Base-by-base conservation (phyloP, 805 yeast genomes). In the Pichia sporocuriosa region DNA sequence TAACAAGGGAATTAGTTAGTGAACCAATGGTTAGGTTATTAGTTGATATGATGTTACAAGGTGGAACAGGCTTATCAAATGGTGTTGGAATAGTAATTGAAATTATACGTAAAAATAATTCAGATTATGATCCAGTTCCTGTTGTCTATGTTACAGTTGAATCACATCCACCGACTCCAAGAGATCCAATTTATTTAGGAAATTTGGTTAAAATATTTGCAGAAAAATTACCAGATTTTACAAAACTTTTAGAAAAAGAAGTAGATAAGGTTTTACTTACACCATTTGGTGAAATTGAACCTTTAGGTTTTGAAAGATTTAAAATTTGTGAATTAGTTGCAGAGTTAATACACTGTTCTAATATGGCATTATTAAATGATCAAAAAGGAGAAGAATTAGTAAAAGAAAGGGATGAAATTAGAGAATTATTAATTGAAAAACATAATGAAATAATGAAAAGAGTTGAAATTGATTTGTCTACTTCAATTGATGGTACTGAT, bases 61-160 rank as follows among this genome's bases (percentile, higher is more conserved):
- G 87, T 42, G 95, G 95, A 35, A 81, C 89, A 26, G 95, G 96
- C 1, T 71, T 93, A 49, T 83, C 93, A 28, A 90, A 89, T 53
- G 95, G 96, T 55, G 98, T 93, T 25, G 94, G 97, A 6, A 87
- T 93, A 21, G 78, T 93, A 26, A 90, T 93, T 52, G 98, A 93
- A 63, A 75, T 93, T 32, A 93, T 93, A 44, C 75, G 98, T 55
- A 93, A 93, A 59, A 93, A 93, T 59, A 93, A 93, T 57, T 86
- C 96, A 0, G 98, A 93, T 60, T 93, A 93, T 62, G 98, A 93
- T 63, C 72, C 78, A 36, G 83, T 85, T 36, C 94, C 95, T 44
- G 94, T 94, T 19, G 66, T 84, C 52, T 81, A 79, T 61, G 81
- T 85, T 32, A 79, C 95, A 1, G 61, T 84, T 47, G 94, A 88